phyloP scores from a whole-genome alignment of 2,329 filamentous ascomycete species.

The Scorias spongiosa region DNA sequence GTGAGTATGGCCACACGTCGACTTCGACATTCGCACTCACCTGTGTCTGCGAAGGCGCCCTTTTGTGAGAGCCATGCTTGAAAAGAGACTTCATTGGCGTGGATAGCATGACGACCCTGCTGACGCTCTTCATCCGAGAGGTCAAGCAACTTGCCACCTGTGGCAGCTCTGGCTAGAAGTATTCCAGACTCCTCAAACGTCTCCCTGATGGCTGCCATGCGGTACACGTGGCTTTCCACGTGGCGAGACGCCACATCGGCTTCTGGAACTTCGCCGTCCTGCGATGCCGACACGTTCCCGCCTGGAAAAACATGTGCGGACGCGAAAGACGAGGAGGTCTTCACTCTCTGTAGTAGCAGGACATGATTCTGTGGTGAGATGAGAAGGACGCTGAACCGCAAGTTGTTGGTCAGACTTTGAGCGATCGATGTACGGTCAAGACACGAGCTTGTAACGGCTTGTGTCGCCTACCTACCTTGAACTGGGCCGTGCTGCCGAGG shows the following conservation, averaged over 20 bases:
- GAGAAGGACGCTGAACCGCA: conserved; percentile 53
- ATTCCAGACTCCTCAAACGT: conserved; percentile 94
- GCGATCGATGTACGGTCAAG: too few species aligned
- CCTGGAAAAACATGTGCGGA: conserved; percentile 94
- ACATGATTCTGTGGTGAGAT: conserved; percentile 78
- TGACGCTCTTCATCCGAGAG: conserved; percentile 47
- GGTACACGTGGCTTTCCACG: conserved; percentile 55
- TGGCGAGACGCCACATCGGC: conserved; percentile 43
- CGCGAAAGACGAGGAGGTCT: conserved; percentile 68
- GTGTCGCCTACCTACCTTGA: not conserved
- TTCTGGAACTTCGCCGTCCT: conserved; percentile 51
- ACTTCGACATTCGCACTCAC: conserved; percentile 23
- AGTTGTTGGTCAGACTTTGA: too few species aligned
- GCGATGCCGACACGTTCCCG: conserved; percentile 61
- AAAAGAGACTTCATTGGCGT: conserved; percentile 52
- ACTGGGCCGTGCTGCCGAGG: not conserved
- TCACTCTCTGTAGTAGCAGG: conserved; percentile 71
- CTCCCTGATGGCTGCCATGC: conserved; percentile 74
- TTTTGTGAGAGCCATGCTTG: conserved; percentile 44
- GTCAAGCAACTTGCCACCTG: conserved; percentile 42
- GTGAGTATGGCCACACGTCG: not conserved
- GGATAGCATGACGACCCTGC: conserved; percentile 51
- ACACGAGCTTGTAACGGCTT: too few species aligned
- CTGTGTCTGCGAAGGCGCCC: conserved; percentile 49
- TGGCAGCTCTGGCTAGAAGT: conserved; percentile 47